These are phyloP conservation scores for Fusarium citri DNA, from an alignment of 2,329 filamentous ascomycete genomes.

Conservation along the genomic window DNA sequence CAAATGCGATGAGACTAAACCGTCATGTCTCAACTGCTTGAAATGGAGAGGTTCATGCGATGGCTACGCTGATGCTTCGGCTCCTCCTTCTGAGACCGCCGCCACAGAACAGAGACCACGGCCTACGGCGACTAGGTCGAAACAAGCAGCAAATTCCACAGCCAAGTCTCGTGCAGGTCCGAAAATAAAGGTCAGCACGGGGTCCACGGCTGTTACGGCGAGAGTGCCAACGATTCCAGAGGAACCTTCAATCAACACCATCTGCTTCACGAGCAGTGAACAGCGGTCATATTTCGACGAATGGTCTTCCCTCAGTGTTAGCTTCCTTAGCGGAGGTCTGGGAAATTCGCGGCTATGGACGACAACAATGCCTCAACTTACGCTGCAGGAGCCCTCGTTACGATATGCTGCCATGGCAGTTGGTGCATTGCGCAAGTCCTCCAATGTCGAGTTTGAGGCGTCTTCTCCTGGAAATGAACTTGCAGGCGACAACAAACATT, in stretches of 20 bases:
- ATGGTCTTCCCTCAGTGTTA: constrained; percentile 52
- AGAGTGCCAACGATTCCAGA: constrained; percentile 47
- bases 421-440: constrained; percentile 54
- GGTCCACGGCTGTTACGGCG: constrained; percentile 45
- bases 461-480: constrained; percentile 35
- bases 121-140: constrained; percentile 18
- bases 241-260: constrained; percentile 51
- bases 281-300: constrained; percentile 54
- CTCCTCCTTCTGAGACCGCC: constrained; percentile 15
- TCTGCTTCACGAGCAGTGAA: constrained; percentile 51
- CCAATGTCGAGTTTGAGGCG: constrained; percentile 38
- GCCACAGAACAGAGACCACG: constrained; percentile 17
- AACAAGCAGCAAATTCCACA: constrained; percentile 1
- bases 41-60: constrained; percentile 57
- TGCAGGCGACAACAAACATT: constrained; percentile 51
- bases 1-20: constrained; percentile 57
- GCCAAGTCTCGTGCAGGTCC: constrained; percentile 18
- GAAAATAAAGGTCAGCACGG: constrained; percentile 33
- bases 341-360: constrained; percentile 53
- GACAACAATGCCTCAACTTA: constrained; percentile 55
- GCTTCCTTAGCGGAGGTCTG: constrained; percentile 53
- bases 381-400: constrained; percentile 52
- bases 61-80: constrained; percentile 46
- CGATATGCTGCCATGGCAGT: constrained; percentile 57
- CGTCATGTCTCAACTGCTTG: constrained; percentile 56